These are phyloP conservation scores for Pestalotiopsis sp. DNA, from an alignment of 2,329 filamentous ascomycete species.

Conservation along the genomic window DNA sequence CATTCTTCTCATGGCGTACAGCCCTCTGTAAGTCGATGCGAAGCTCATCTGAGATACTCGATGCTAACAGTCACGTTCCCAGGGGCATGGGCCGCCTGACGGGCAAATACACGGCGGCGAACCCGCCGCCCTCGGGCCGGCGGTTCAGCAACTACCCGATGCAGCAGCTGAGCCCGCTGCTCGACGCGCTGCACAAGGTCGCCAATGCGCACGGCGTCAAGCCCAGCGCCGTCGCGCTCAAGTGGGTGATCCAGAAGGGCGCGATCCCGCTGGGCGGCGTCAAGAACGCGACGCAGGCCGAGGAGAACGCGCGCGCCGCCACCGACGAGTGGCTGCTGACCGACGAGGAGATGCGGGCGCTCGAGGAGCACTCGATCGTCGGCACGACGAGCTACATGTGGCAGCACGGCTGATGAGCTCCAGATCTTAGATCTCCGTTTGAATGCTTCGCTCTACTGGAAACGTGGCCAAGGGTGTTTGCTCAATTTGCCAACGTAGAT, in stretches of 20 bases:
- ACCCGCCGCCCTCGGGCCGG: conserved; percentile 38
- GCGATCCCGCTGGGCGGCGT: conserved; percentile 44
- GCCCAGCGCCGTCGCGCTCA: conserved; percentile 42
- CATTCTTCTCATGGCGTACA: conserved; percentile 45
- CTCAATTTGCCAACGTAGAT: no score
- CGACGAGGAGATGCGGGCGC: conserved; percentile 40
- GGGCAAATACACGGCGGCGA: conserved; percentile 40
- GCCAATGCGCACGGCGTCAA: conserved; percentile 35
- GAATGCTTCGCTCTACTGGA: background rate
- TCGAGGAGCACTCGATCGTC: conserved; percentile 42
- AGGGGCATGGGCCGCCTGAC: conserved; percentile 38
- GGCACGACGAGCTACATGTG: conserved; percentile 40
- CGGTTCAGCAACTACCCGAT: conserved; percentile 45
- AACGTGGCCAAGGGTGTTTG: background rate
- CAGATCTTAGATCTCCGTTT: no score
- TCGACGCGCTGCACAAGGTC: conserved; percentile 37
- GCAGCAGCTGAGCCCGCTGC: conserved; percentile 40
- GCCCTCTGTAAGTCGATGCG: conserved; percentile 28
- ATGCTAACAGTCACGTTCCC: background rate
- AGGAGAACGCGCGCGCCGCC: conserved; percentile 37
- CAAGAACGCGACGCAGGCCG: conserved; percentile 41
- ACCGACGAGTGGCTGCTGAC: conserved; percentile 40
- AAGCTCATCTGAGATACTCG: no score
- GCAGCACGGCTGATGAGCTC: conserved; percentile 40
- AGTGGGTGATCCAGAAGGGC: conserved; percentile 46